Percentiles rank a stretch among this genome's conserved stretches.
Evolutionary conservation across 116 monocot species (phyloP).

Genomic region (Iris pallida): DNA sequence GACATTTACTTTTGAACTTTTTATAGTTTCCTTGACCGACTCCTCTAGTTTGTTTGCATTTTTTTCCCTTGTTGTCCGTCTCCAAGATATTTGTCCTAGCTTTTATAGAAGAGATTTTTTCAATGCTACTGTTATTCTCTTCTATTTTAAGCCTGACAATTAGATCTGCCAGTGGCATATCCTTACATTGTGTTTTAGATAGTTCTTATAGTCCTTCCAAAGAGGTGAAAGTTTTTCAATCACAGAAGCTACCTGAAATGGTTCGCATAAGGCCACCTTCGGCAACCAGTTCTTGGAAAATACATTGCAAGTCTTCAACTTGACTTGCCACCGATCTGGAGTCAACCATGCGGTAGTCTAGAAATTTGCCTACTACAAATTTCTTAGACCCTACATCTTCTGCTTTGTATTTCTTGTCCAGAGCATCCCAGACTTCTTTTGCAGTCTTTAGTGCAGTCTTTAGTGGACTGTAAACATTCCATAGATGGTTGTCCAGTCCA

Average conservation of each 20-base stretch:
- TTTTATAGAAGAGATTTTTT: not conserved
- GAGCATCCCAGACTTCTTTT: not conserved
- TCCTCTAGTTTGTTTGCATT: not conserved
- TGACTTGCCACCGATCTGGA: not conserved
- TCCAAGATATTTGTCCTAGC: no score
- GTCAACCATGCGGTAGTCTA: not conserved
- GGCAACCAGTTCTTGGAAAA: not conserved
- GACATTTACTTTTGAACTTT: not conserved
- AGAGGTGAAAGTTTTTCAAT: not conserved
- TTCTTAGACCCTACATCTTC: not conserved
- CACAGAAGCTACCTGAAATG: not conserved
- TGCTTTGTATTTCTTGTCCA: not conserved
- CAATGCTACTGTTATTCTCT: not conserved
- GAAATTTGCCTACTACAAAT: not conserved
- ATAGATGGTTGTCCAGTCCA: not conserved
- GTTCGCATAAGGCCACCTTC: not conserved
- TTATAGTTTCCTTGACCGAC: not conserved
- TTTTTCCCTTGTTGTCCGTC: not conserved
- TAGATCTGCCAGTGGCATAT: no score
- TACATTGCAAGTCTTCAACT: not conserved
- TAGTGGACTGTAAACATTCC: not conserved
- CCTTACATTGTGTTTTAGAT: not conserved
- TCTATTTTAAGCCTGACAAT: no score
- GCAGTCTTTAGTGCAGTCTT: no score
- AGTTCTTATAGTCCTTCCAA: not conserved